These are phyloP conservation scores for Globisporangium radiosum DNA, from an alignment of 352 stramenopile species.

Conservation along the genomic window DNA sequence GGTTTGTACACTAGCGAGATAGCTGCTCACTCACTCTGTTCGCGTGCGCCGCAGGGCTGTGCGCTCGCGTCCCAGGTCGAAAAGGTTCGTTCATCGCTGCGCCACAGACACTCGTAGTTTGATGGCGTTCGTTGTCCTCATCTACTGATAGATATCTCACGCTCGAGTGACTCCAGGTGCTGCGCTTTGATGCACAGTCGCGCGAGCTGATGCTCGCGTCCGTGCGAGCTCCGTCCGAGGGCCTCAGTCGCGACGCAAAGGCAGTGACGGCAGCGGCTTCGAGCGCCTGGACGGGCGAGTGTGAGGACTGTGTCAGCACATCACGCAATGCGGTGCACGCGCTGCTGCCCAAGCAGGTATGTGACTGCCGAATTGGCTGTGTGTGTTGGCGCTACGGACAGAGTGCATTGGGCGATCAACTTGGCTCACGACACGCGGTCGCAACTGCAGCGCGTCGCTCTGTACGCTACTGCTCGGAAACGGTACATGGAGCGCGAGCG, in stretches of 20 bases:
- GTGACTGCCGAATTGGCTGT: too few species aligned
- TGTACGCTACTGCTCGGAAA: constrained; percentile 46
- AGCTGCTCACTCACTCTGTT: background rate
- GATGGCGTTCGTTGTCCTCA: too few species aligned
- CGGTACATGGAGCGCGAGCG: constrained; percentile 60
- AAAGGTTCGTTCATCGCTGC: constrained; percentile 16
- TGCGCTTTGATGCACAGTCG: constrained; percentile 30
- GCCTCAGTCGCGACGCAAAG: background rate
- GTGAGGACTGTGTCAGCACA: background rate
- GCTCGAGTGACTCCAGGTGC: constrained; percentile 9
- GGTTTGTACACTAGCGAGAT: background rate
- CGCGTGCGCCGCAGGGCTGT: constrained; percentile 10
- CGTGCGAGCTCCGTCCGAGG: background rate
- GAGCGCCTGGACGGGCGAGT: background rate
- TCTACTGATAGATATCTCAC: background rate
- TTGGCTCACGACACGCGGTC: background rate
- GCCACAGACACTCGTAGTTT: background rate
- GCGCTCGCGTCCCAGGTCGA: constrained; percentile 27
- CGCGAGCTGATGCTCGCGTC: constrained; percentile 32
- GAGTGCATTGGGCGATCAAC: background rate
- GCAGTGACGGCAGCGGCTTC: constrained; percentile 4
- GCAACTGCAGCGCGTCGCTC: constrained; percentile 23
- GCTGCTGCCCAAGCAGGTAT: constrained; percentile 12
- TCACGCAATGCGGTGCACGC: constrained; percentile 2
- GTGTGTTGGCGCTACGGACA: too few species aligned